Evolutionary conservation across 306 rosid species (phyloP).

Genomic region (Prunus dulcis): DNA sequence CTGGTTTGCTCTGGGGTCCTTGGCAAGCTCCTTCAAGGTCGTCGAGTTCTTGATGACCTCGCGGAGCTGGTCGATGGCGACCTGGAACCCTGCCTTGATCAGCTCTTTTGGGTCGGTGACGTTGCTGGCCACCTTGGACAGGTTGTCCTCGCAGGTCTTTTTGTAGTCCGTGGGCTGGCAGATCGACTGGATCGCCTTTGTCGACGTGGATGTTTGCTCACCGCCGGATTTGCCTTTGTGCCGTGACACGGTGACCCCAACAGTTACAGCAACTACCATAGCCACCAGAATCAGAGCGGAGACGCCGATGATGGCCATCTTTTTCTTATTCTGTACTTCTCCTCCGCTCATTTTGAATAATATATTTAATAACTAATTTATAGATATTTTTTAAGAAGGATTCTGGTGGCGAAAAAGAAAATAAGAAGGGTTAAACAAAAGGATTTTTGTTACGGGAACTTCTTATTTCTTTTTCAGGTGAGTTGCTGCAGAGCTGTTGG

Average conservation of each 20-base stretch:
- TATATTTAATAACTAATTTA: background rate
- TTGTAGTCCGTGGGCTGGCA: slow-evolving; percentile 58
- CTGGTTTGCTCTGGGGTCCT: slow-evolving; percentile 43
- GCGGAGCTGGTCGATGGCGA: slow-evolving; percentile 25
- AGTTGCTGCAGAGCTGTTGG: slow-evolving; percentile 8
- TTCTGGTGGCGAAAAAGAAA: slow-evolving; percentile 3
- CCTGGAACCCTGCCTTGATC: slow-evolving; percentile 34
- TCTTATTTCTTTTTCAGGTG: slow-evolving; percentile 4
- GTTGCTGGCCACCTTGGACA: slow-evolving; percentile 3
- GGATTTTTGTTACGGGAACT: too few species aligned
- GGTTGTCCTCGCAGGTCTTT: slow-evolving; percentile 45
- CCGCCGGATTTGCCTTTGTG: background rate
- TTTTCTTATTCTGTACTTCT: slow-evolving; percentile 24
- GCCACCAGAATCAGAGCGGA: slow-evolving; percentile 45
- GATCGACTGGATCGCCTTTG: slow-evolving; percentile 31
- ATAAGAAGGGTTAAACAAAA: background rate
- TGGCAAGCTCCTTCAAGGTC: slow-evolving; percentile 29
- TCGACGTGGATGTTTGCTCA: background rate
- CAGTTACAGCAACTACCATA: slow-evolving; percentile 54
- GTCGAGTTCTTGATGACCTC: slow-evolving; percentile 32
- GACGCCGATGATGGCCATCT: slow-evolving; percentile 35
- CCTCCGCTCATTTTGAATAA: slow-evolving; percentile 5
- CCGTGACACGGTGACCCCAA: slow-evolving; percentile 25
- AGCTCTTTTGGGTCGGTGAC: slow-evolving; percentile 45
- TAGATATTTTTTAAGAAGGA: background rate